A percentile compares a stretch with the other conserved stretches of the same genome.
Conservation (phyloP, 116 monocot species). For the Cymodocea nodosa region DNA sequence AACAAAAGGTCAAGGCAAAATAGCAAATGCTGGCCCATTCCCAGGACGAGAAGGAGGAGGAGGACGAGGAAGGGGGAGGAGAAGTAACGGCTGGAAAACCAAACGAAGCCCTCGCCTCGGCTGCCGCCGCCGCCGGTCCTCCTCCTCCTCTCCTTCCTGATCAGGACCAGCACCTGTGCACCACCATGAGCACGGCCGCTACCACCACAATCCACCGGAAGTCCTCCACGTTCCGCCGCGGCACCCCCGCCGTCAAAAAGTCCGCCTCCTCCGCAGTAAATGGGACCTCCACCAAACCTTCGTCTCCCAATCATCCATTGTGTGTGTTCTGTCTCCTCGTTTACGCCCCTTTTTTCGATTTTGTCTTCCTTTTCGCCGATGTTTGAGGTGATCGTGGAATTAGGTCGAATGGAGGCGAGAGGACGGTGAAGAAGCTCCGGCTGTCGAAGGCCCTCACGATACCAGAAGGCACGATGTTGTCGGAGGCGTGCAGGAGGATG, state of each 20-base stretch:
- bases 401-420: conserved; percentile 38
- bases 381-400: not conserved
- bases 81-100: not conserved
- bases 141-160: not conserved
- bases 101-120: not conserved
- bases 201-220: not conserved
- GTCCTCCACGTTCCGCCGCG: conserved; percentile 10
- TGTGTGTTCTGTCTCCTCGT: not conserved
- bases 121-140: not conserved
- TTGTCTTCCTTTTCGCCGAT: not conserved
- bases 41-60: not conserved
- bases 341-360: not conserved
- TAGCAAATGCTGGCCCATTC: too few relatives aligned
- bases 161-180: not conserved
- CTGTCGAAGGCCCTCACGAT: conserved; percentile 80
- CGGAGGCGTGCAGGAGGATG: conserved; percentile 93
- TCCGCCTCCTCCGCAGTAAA: conserved; percentile 8
- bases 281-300: conserved; percentile 22
- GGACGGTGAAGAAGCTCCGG: conserved; percentile 90
- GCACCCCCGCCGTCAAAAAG: conserved; percentile 18
- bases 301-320: conserved; percentile 35
- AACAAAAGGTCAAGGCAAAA: not conserved
- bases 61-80: not conserved
- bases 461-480: conserved; percentile 58
- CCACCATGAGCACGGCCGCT: not conserved